Conservation (phyloP, 495 filamentous ascomycete species). For the Hypoxylon subgilvum region DNA sequence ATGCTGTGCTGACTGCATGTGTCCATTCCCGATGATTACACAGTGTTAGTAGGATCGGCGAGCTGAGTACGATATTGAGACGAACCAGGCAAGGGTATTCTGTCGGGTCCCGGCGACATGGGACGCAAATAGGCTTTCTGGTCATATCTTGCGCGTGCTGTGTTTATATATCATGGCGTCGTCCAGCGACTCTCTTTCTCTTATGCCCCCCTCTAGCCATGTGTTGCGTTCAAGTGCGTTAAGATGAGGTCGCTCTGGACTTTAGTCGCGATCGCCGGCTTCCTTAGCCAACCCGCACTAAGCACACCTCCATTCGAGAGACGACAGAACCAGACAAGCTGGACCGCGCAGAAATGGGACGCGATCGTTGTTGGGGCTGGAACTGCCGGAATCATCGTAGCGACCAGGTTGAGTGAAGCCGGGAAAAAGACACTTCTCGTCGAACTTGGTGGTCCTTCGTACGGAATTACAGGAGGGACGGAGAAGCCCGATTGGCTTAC, state of each 20-base stretch:
- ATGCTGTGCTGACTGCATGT: no score
- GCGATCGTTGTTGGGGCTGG: slow-evolving; percentile 79
- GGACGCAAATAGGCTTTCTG: slow-evolving; percentile 19
- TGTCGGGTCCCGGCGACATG: slow-evolving; percentile 3
- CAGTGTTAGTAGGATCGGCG: no score
- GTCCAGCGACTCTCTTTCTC: background rate
- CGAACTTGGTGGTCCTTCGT: slow-evolving; percentile 42
- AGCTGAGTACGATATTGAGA: no score
- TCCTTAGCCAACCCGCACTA: slow-evolving; percentile 9
- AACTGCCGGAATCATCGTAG: slow-evolving; percentile 87
- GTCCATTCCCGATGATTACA: no score
- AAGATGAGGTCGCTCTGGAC: slow-evolving; percentile 26
- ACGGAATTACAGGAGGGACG: slow-evolving; percentile 43
- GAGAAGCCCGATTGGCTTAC: slow-evolving; percentile 56
- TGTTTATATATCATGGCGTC: slow-evolving; percentile 18
- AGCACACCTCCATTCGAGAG: slow-evolving; percentile 9
- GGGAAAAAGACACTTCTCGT: slow-evolving; percentile 43
- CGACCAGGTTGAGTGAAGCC: slow-evolving; percentile 58
- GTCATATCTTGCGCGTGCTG: no score
- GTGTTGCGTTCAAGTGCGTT: background rate
- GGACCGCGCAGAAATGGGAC: slow-evolving; percentile 42
- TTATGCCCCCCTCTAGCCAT: background rate
- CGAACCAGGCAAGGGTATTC: no score
- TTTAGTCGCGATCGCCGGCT: slow-evolving; percentile 10
- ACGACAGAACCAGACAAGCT: slow-evolving; percentile 26